Evolutionary conservation across 2,329 filamentous ascomycete genomes (phyloP), one percentile per base, ranked within the genome.

Genomic region (Thermothelomyces thermophilus): DNA sequence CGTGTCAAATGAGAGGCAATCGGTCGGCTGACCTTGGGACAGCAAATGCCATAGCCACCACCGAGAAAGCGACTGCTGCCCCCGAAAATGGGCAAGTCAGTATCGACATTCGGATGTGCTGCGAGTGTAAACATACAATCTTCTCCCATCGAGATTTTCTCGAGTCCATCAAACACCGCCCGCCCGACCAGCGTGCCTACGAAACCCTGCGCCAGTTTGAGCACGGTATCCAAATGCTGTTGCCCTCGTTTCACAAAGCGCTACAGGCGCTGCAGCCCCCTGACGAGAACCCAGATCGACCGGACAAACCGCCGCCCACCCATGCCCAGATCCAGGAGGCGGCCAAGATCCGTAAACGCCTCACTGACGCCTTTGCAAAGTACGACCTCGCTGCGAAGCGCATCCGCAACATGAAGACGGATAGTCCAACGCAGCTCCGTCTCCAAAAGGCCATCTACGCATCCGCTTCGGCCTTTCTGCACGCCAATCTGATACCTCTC

Each of bases 51-150:
- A 37, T 58, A 64, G 67, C 71, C 57, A 63, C 67, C 41, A 64
- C 63, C 20, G 61, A 65, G 46, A 66, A 63, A 46, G 55, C 54
- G 10, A 24, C 48, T 2, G 20, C 48, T 2, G 31, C 51, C 13
- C 53, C 50, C 9, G 42, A 60, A 66, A 64, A 60, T 43, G 45
- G 70, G 13, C 77, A 83, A 54, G 66, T 94, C 36, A 82, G 80
- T 47, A 69, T 97, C 37, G 88, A 95, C 62, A 73, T 98, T 14
- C 82, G 93, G 36, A 91, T 98, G 79, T 98, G 93, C 68, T 86
- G 85, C 61, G 89, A 94, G 50, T 98, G 93, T 71, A 89, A 75
- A 48, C 66, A 69, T 52, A 79, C 73, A 31, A 71, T 81, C 41
- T 81, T 82, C 58, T 71, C 74, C 44, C 84, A 85, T 59, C 79